Conservation (phyloP, 345 rosid genomes). For the Moricandia arvensis region DNA sequence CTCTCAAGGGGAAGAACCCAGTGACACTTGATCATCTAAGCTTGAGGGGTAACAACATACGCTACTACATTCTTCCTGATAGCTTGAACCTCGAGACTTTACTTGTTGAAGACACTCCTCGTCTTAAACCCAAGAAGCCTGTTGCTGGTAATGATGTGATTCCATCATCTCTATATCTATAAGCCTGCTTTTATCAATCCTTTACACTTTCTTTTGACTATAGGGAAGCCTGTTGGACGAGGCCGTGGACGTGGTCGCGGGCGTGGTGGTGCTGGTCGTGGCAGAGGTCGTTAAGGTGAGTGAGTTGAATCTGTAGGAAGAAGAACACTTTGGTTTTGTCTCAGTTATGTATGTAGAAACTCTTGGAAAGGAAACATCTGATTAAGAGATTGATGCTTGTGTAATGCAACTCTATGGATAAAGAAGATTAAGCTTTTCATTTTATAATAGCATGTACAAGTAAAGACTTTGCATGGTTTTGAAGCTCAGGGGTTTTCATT, state of each 20-base stretch:
- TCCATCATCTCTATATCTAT: not conserved
- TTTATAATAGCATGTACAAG: slow-evolving; percentile 15
- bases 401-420: slow-evolving; percentile 9
- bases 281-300: slow-evolving; percentile 67
- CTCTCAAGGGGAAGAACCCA: slow-evolving; percentile 88
- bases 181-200: not conserved
- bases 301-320: slow-evolving; percentile 12
- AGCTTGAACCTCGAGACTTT: slow-evolving; percentile 96
- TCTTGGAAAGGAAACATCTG: too few species aligned
- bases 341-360: too few species aligned
- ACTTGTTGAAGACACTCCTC: slow-evolving; percentile 92
- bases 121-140: slow-evolving; percentile 94
- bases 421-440: slow-evolving; percentile 20
- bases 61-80: slow-evolving; percentile 96
- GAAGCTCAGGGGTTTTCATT: not conserved
- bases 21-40: slow-evolving; percentile 90
- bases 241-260: slow-evolving; percentile 85
- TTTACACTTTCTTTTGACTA: not conserved
- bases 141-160: slow-evolving; percentile 64
- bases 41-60: slow-evolving; percentile 92
- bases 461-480: not conserved
- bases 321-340: slow-evolving; percentile 12
- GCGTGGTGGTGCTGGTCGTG: slow-evolving; percentile 63
- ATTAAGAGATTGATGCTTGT: not conserved
- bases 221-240: slow-evolving; percentile 82